Conservation (phyloP, 2,329 filamentous ascomycete genomes). For the Fusarium burgessii region DNA sequence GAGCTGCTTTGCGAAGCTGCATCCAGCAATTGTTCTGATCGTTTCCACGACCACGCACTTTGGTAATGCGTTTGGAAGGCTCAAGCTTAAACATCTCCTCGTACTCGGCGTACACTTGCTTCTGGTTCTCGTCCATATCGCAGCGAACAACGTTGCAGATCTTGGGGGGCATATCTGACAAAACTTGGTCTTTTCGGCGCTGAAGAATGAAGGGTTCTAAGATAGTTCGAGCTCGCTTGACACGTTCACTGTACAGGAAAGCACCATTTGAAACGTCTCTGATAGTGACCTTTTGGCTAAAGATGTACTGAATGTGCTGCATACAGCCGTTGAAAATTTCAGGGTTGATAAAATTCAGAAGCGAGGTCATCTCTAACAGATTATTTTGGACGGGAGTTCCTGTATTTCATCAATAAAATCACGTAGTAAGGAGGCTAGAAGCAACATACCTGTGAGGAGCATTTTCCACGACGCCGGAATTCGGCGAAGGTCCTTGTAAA, state of each 20-base stretch:
- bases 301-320: slow-evolving; percentile 85
- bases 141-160: slow-evolving; percentile 83
- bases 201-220: slow-evolving; percentile 95
- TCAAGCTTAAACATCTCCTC: slow-evolving; percentile 74
- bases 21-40: slow-evolving; percentile 82
- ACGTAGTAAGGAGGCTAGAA: not conserved
- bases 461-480: slow-evolving; percentile 87
- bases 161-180: slow-evolving; percentile 86
- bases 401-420: slow-evolving; percentile 55
- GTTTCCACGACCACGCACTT: slow-evolving; percentile 60
- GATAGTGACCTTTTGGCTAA: slow-evolving; percentile 90
- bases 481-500: slow-evolving; percentile 82
- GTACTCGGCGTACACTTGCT: slow-evolving; percentile 76
- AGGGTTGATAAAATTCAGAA: slow-evolving; percentile 95
- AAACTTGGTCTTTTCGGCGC: slow-evolving; percentile 91
- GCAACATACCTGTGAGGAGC: slow-evolving; percentile 66
- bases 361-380: slow-evolving; percentile 87
- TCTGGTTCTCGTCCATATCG: slow-evolving; percentile 79
- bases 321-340: slow-evolving; percentile 81
- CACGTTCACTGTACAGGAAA: slow-evolving; percentile 87
- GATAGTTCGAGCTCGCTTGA: slow-evolving; percentile 88
- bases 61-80: slow-evolving; percentile 64
- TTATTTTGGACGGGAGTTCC: slow-evolving; percentile 97
- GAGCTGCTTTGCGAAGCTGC: slow-evolving; percentile 90
- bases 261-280: slow-evolving; percentile 83